Percentiles rank a stretch among this genome's conserved stretches.
These are phyloP conservation scores for Nitzschia inconspicua DNA, from an alignment of 108 stramenopile species.

Conservation along the genomic window DNA sequence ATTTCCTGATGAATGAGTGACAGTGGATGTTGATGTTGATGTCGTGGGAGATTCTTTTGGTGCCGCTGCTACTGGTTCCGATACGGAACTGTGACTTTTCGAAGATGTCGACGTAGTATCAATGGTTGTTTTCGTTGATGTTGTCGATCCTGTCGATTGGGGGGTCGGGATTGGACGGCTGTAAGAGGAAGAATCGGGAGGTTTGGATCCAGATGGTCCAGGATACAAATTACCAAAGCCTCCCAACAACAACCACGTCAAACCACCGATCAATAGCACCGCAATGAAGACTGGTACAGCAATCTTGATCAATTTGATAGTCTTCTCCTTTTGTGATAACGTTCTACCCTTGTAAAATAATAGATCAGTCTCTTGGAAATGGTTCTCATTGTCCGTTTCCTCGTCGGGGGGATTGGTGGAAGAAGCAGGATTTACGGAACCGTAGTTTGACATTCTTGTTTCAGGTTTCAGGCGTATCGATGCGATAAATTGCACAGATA, in stretches of 20 bases:
- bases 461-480: no score
- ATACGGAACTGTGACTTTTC: not conserved
- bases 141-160: not conserved
- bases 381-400: not conserved
- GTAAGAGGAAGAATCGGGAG: not conserved
- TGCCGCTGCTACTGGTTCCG: not conserved
- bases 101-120: not conserved
- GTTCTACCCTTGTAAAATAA: conserved; percentile 12
- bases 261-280: conserved; percentile 7
- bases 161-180: not conserved
- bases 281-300: conserved; percentile 31
- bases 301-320: conserved; percentile 4
- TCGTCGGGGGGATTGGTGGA: not conserved
- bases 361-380: conserved; percentile 22
- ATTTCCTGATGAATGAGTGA: not conserved
- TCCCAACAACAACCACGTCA: conserved; percentile 14
- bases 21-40: not conserved
- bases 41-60: not conserved
- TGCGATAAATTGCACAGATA: no score
- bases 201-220: not conserved
- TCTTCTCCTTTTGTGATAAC: conserved; percentile 7
- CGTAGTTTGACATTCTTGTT: no score
- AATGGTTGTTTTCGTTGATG: not conserved
- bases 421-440: conserved; percentile 16
- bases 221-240: conserved; percentile 19